Evolutionary conservation across 2,329 filamentous ascomycete species (phyloP).

Genomic region (Colletotrichum spinosum): DNA sequence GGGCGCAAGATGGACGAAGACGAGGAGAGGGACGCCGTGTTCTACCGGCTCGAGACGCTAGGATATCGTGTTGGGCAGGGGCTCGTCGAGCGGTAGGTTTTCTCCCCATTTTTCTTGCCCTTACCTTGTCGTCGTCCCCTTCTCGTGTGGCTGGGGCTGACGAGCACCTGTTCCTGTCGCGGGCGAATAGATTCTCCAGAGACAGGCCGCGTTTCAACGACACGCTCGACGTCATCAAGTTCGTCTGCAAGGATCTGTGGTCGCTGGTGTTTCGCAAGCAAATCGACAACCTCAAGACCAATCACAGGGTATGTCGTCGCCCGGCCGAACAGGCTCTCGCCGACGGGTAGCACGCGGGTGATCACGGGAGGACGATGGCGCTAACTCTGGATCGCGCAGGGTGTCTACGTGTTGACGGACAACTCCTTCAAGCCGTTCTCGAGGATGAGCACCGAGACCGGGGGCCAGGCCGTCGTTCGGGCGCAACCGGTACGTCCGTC

Average conservation of each 20-base stretch:
- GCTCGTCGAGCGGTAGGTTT: conserved; percentile 83
- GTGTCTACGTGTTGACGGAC: conserved; percentile 96
- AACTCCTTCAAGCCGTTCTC: conserved; percentile 89
- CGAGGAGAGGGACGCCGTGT: conserved; percentile 85
- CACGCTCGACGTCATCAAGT: conserved; percentile 96
- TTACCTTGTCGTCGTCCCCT: conserved; percentile 4
- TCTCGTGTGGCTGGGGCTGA: conserved; percentile 9
- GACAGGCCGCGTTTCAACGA: conserved; percentile 91
- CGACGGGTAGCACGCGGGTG: no score
- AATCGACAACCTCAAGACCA: conserved; percentile 98
- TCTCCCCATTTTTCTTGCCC: conserved; percentile 10
- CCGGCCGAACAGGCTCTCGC: no score
- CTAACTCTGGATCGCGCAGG: conserved; percentile 58
- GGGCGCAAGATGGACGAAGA: conserved; percentile 73
- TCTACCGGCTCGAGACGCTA: conserved; percentile 83
- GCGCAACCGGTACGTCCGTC: conserved; percentile 78
- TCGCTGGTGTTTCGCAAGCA: conserved; percentile 94
- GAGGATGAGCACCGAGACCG: conserved; percentile 86
- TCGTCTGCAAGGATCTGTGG: conserved; percentile 98
- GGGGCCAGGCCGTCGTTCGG: conserved; percentile 76
- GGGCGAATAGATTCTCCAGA: conserved; percentile 73
- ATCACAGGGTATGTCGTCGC: conserved; percentile 76
- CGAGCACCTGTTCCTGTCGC: neutral
- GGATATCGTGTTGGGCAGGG: conserved; percentile 95
- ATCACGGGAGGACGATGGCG: neutral